Evolutionary conservation across 2,329 filamentous ascomycete species (phyloP).

Genomic region (Pyrenophora tritici-repentis): DNA sequence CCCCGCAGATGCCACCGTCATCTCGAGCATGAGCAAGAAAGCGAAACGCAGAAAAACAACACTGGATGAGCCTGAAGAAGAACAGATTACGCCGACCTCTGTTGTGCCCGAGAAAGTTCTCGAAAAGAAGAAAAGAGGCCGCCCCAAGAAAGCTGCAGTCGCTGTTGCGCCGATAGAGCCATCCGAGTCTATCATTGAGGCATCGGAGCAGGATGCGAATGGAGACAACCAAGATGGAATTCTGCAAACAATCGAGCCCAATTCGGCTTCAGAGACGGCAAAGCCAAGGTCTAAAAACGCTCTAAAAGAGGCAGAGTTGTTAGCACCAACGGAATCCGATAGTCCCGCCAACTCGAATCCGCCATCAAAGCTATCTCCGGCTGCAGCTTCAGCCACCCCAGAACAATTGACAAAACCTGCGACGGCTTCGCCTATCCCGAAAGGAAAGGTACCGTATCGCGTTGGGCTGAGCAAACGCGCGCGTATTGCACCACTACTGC

Average conservation of each 20-base stretch:
- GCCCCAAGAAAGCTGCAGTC: slow-evolving; percentile 34
- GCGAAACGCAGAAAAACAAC: slow-evolving; percentile 32
- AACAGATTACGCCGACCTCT: background rate
- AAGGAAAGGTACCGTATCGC: slow-evolving; percentile 51
- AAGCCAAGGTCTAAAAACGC: background rate
- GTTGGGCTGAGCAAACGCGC: slow-evolving; percentile 57
- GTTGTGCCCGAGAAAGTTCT: slow-evolving; percentile 3
- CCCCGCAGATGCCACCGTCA: background rate
- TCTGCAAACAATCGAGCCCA: slow-evolving; percentile 10
- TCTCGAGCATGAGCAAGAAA: slow-evolving; percentile 20
- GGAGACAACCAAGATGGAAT: background rate
- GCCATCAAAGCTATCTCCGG: background rate
- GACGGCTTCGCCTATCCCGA: slow-evolving; percentile 33
- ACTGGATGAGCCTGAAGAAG: slow-evolving; percentile 18
- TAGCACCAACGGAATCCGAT: background rate
- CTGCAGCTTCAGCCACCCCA: slow-evolving; percentile 15
- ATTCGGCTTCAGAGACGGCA: background rate
- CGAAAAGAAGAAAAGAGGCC: slow-evolving; percentile 40
- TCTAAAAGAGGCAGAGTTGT: background rate
- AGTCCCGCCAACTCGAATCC: background rate
- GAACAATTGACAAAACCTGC: slow-evolving; percentile 22
- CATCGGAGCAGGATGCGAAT: background rate
- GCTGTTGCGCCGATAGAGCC: slow-evolving; percentile 3
- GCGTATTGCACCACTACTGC: slow-evolving; percentile 55
- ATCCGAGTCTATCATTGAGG: slow-evolving; percentile 5